phyloP scores from a whole-genome alignment of 371 early-diverging fungal genomes.

The Rhizopus delemar region DNA sequence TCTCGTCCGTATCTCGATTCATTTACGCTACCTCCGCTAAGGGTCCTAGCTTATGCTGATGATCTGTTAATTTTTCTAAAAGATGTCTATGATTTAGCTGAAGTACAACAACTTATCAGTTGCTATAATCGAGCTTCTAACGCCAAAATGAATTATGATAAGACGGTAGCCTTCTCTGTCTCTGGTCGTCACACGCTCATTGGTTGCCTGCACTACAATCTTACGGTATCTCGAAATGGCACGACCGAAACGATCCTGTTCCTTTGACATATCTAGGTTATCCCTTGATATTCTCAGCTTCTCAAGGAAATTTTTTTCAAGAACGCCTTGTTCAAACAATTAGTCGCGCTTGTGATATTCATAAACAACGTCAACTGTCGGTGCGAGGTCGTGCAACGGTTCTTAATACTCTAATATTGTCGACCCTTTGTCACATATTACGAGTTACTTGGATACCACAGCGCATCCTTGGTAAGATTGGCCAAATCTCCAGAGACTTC shows the following conservation, averaged over 20 bases:
- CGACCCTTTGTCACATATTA: no score
- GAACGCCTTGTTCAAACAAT: no score
- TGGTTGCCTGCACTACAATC: background rate
- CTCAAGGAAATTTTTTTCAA: no score
- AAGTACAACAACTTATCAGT: background rate
- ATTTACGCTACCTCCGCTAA: no score
- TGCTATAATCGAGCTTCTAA: conserved; percentile 8
- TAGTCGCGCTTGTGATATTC: no score
- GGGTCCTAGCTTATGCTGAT: background rate
- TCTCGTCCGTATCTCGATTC: background rate
- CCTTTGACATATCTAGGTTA: no score
- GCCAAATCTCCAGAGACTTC: background rate
- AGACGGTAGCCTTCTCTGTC: conserved; percentile 7
- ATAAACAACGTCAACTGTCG: no score
- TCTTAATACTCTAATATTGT: no score
- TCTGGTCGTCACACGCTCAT: background rate
- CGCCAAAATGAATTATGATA: conserved; percentile 9
- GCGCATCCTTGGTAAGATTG: background rate
- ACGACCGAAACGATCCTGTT: no score
- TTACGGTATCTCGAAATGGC: background rate
- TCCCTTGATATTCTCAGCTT: no score
- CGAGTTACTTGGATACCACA: no score
- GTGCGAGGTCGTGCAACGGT: no score
- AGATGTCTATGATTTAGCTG: background rate
- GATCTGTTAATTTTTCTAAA: background rate